Base-by-base conservation (phyloP, 306 rosid genomes). In the Prunus dulcis region DNA sequence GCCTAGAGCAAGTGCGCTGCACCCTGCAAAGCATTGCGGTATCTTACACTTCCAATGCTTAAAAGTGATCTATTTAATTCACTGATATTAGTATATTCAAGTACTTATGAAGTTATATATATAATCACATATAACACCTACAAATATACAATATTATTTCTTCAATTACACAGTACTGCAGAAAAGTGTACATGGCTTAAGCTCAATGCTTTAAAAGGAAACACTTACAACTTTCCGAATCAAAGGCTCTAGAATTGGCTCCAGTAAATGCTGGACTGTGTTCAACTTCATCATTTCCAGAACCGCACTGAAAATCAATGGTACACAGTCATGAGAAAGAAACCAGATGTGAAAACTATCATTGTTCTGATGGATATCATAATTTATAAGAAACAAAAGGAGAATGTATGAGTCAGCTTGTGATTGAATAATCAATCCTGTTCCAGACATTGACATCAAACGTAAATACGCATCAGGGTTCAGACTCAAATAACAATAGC, bases 151-250 rank as follows among this genome's bases (percentile, higher is more conserved):
- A 63, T 67, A 47, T 19, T 25, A 51, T 28, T n/a, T 14, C 51
- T 50, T 61, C 52, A 77, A 25, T 7, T 38, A 73, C 70, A 49
- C 72, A 71, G 70, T 73, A 71, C 69, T 69, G 58, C 69, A 72
- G 64, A 64, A 69, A 69, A 30, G 32, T 3, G 19, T 25, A 50
- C 34, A 30, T 7, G 81, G 74, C 15, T 47, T 56, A 71, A 74
- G 32, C 70, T 69, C 52, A 43, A 52, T 23, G 58, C 3, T 25
- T 9, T 19, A 13, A 52, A 55, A 68, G 28, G 69, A 27, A 34
- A 74, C 68, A 74, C 88, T 73, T 88, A 93, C 98, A 93, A 93
- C 98, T 87, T 83, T 82, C 8, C 98, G 98, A 80, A 93, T 85
- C 89, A 93, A 84, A 41, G 93, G 96, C 84, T 89, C 93, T 10